phyloP scores from a whole-genome alignment of 495 filamentous ascomycete genomes.

The Penicillium robsamsonii region DNA sequence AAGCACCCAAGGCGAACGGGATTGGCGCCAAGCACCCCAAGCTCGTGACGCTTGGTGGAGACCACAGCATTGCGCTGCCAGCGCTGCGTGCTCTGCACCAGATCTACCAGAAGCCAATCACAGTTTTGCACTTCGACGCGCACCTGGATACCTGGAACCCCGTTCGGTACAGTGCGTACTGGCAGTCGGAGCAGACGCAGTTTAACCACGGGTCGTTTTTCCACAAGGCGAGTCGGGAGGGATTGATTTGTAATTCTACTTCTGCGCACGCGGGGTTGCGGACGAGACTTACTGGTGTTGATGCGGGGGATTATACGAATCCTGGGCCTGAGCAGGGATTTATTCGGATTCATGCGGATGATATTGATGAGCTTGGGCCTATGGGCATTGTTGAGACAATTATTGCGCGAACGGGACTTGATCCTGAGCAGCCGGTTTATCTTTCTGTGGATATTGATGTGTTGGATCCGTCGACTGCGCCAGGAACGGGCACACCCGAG shows the following conservation, averaged over 20 bases:
- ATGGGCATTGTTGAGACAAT: constrained; percentile 58
- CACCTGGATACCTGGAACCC: constrained; percentile 86
- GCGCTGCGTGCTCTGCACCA: constrained; percentile 69
- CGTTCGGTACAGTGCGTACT: constrained; percentile 70
- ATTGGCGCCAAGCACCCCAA: constrained; percentile 55
- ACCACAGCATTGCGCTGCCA: constrained; percentile 76
- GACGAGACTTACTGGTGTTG: constrained; percentile 65
- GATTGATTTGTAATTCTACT: constrained; percentile 63
- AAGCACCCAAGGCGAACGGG: constrained; percentile 34
- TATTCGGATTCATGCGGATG: constrained; percentile 62
- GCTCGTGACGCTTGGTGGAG: constrained; percentile 76
- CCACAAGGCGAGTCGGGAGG: constrained; percentile 75
- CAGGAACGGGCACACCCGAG: constrained; percentile 73
- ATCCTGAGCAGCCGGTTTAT: constrained; percentile 64
- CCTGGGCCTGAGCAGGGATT: constrained; percentile 60
- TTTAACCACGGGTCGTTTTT: constrained; percentile 89
- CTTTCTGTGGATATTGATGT: constrained; percentile 76
- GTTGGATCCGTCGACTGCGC: constrained; percentile 67
- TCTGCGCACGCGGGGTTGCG: constrained; percentile 77
- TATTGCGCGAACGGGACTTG: constrained; percentile 58
- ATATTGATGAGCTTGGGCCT: constrained; percentile 66
- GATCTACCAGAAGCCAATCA: constrained; percentile 66
- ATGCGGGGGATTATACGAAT: constrained; percentile 61
- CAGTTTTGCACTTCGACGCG: constrained; percentile 83
- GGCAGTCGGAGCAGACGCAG: constrained; percentile 63